Percentiles rank a stretch among this genome's conserved stretches.
phyloP scores from a whole-genome alignment of 1,284 basidiomycete species.

The Tilletia caries region DNA sequence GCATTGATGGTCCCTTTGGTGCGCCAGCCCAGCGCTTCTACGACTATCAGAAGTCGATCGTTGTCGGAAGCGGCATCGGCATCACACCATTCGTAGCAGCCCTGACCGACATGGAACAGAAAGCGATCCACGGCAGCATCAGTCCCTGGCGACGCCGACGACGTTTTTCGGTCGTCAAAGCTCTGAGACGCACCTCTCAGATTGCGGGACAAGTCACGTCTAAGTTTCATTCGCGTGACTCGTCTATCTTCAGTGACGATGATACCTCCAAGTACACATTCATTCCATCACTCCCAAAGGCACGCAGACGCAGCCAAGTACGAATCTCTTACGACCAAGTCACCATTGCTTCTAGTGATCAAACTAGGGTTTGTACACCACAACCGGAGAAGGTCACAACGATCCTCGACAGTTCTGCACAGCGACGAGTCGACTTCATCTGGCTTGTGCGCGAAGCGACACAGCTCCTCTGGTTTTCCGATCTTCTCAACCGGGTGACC shows the following conservation, averaged over 20 bases:
- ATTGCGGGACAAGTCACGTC: not conserved
- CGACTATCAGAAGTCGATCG: slow-evolving; percentile 13
- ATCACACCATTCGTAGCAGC: slow-evolving; percentile 19
- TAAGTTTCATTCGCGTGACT: too few species aligned
- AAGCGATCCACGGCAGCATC: not conserved
- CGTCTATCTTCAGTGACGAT: too few species aligned
- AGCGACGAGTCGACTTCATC: slow-evolving; percentile 17
- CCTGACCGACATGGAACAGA: slow-evolving; percentile 13
- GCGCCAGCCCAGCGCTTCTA: slow-evolving; percentile 20
- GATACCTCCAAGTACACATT: too few species aligned
- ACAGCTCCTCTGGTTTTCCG: slow-evolving; percentile 17
- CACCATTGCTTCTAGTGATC: too few species aligned
- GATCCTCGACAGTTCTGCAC: not conserved
- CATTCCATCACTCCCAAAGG: too few species aligned
- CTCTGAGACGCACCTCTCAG: not conserved
- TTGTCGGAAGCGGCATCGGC: slow-evolving; percentile 20
- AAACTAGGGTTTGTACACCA: too few species aligned
- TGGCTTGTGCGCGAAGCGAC: slow-evolving; percentile 20
- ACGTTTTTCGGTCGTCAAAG: not conserved
- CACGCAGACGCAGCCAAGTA: too few species aligned
- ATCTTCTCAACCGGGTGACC: slow-evolving; percentile 14
- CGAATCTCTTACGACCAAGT: too few species aligned
- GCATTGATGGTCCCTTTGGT: slow-evolving; percentile 18
- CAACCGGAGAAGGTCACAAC: not conserved
- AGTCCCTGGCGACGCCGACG: not conserved